Conservation (phyloP, 192 early-diverging fungal genomes). For the Chytriomyces sp. region DNA sequence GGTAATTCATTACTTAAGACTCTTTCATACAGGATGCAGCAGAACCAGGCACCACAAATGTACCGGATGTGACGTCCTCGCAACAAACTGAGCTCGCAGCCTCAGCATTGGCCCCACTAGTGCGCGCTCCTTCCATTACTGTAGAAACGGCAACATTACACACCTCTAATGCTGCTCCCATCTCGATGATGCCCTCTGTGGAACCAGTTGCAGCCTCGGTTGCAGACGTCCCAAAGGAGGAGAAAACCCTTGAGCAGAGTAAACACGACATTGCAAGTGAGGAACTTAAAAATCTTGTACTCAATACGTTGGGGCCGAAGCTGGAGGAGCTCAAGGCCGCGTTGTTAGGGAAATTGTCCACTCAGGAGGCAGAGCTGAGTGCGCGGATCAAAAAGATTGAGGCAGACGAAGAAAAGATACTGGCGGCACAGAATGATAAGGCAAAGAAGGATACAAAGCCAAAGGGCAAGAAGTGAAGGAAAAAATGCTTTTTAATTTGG, state of each 20-base stretch:
- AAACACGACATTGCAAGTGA: constrained; percentile 47
- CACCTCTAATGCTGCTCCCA: too few relatives aligned
- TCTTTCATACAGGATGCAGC: too few relatives aligned
- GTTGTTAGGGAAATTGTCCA: constrained; percentile 33
- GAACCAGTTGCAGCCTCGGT: too few relatives aligned
- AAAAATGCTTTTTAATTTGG: constrained; percentile 12
- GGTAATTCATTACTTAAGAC: too few relatives aligned
- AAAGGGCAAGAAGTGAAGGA: constrained; percentile 27
- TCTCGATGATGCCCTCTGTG: too few relatives aligned
- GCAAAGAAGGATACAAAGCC: constrained; percentile 25
- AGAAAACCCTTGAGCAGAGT: constrained; percentile 11
- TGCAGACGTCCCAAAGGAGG: neutral
- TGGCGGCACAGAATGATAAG: constrained; percentile 28
- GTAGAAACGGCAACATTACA: too few relatives aligned
- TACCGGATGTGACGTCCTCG: too few relatives aligned
- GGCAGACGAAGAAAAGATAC: constrained; percentile 33
- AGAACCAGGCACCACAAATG: too few relatives aligned
- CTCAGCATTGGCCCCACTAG: too few relatives aligned
- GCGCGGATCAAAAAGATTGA: constrained; percentile 40
- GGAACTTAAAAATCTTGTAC: constrained; percentile 45
- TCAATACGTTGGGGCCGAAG: constrained; percentile 34
- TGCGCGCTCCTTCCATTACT: too few relatives aligned
- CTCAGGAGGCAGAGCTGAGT: constrained; percentile 45
- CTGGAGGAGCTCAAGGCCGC: constrained; percentile 52
- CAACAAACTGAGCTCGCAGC: too few relatives aligned